Percentiles rank a stretch among this genome's conserved stretches.
Conservation (phyloP, 23 red algal genomes). For the Gracilaria caudata region DNA sequence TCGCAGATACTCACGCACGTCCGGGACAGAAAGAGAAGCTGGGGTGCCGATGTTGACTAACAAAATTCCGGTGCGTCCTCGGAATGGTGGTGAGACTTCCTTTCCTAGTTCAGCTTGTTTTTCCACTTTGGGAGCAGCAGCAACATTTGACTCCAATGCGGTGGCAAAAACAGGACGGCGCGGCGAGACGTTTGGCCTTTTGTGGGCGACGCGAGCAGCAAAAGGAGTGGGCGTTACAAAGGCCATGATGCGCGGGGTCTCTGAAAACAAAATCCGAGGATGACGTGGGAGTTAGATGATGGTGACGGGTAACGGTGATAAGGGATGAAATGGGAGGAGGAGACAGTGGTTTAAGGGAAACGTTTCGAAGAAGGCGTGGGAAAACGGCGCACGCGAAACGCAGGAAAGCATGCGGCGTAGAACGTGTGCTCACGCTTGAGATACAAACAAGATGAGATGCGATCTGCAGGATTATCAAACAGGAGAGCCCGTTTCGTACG, state of each 20-base stretch:
- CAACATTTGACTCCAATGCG: constrained; percentile 17
- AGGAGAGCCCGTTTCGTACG: no score
- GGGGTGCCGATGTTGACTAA: constrained; percentile 98
- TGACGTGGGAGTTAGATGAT: not conserved
- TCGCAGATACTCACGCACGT: constrained; percentile 97
- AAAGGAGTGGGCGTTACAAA: constrained; percentile 22
- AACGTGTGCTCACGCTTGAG: not conserved
- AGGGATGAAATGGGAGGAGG: not conserved
- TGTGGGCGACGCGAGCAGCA: not conserved
- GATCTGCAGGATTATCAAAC: not conserved
- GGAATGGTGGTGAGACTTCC: constrained; percentile 72
- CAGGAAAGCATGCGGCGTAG: not conserved
- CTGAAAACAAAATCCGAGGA: no score
- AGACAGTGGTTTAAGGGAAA: not conserved
- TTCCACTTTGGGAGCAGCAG: not conserved
- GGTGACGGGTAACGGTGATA: not conserved
- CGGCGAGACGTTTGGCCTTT: not conserved
- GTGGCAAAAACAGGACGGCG: constrained; percentile 28
- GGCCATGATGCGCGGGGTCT: not conserved
- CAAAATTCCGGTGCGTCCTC: constrained; percentile 83
- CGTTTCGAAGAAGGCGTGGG: not conserved
- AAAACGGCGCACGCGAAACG: not conserved
- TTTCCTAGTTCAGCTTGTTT: constrained; percentile 58
- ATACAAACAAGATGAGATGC: not conserved
- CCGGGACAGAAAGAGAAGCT: constrained; percentile 61